Evolutionary conservation across 192 early-diverging fungal genomes (phyloP), one percentile per base, ranked within the genome.

Genomic region (Entomortierella lignicola): DNA sequence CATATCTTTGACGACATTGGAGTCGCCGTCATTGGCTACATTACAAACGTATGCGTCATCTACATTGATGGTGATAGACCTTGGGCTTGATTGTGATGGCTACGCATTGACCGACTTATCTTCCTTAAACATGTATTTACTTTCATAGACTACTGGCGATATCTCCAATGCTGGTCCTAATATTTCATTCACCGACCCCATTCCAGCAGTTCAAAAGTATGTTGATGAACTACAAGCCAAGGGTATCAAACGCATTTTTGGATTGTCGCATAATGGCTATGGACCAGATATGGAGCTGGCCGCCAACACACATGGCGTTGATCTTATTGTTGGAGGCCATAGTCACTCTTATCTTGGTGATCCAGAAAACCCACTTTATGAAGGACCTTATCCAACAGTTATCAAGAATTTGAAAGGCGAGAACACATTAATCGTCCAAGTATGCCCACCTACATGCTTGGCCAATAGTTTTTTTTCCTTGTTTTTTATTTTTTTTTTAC

Each of bases 241-340:
- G 72, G 90, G 91, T 25, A 87, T 90, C 77, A 89, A 87, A 63
- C 85, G 89, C 11, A 84, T 93, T 53, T 87, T 94, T 26, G 85
- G 84, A 18, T 50, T 94, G 12, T 91, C 89, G 23, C 92, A 94
- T 75, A 93, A 90, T 68, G 91, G 91, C 4, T 93, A 94, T 82
- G 81, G 81, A 27, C 84, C 89, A n/a, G 91, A 94, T 64, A 85
- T 89, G 82, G 84, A 84, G 31, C 69, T 91, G 37, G 91, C 90
- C 5, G 71, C 67, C 44, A 82, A 80, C 18, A 87, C 85, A n/a
- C 71, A 80, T 53, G 90, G 93, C 21, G 43, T 92, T 8, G 81
- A 82, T 37, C 53, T 91, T 37, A 91, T 92, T 75, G 85, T 93
- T 48, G 94, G 94, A 50, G 92, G 92, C 21, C 92, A 95, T 73